Percentiles rank a stretch among this genome's conserved stretches.
Evolutionary conservation across 1,284 basidiomycete species (phyloP).

Genomic region (Boletus albobrunnescens): DNA sequence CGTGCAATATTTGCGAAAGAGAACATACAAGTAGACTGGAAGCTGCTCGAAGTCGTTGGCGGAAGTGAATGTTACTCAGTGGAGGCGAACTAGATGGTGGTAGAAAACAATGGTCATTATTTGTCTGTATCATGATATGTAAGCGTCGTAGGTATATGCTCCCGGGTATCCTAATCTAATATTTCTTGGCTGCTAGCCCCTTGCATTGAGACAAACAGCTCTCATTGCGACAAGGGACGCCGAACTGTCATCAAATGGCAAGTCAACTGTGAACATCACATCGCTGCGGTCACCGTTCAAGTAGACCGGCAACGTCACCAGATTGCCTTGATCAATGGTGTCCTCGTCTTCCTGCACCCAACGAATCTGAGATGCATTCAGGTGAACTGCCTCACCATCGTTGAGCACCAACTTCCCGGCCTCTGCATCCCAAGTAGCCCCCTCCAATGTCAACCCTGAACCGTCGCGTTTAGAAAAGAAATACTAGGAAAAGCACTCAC

Average conservation of each 20-base stretch:
- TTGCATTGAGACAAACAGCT: slow-evolving; percentile 79
- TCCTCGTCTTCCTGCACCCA: slow-evolving; percentile 74
- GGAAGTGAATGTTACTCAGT: slow-evolving; percentile 40
- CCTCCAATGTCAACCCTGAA: slow-evolving; percentile 80
- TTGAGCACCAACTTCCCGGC: slow-evolving; percentile 70
- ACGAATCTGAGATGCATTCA: slow-evolving; percentile 76
- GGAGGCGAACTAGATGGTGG: slow-evolving; percentile 17
- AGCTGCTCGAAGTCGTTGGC: slow-evolving; percentile 61
- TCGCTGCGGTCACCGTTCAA: slow-evolving; percentile 87
- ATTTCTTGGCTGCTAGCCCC: slow-evolving; percentile 39
- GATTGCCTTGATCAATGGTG: slow-evolving; percentile 29
- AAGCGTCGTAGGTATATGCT: slow-evolving; percentile 23
- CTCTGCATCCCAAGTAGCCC: slow-evolving; percentile 64
- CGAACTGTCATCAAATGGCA: slow-evolving; percentile 68
- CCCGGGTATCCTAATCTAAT: slow-evolving; percentile 17
- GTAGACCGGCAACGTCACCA: slow-evolving; percentile 86
- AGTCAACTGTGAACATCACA: slow-evolving; percentile 81
- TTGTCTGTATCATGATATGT: slow-evolving; percentile 16
- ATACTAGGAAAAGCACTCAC: neutral
- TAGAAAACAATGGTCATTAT: slow-evolving; percentile 21
- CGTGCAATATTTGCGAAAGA: slow-evolving; percentile 68
- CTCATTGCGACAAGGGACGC: slow-evolving; percentile 70
- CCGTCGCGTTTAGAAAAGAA: slow-evolving; percentile 10
- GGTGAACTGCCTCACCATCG: slow-evolving; percentile 72
- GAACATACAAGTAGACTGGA: slow-evolving; percentile 81